Percentiles rank a stretch among this genome's conserved stretches.
These are phyloP conservation scores for Lepiota brunneoincarnata DNA, from an alignment of 768 basidiomycete species.

Conservation along the genomic window DNA sequence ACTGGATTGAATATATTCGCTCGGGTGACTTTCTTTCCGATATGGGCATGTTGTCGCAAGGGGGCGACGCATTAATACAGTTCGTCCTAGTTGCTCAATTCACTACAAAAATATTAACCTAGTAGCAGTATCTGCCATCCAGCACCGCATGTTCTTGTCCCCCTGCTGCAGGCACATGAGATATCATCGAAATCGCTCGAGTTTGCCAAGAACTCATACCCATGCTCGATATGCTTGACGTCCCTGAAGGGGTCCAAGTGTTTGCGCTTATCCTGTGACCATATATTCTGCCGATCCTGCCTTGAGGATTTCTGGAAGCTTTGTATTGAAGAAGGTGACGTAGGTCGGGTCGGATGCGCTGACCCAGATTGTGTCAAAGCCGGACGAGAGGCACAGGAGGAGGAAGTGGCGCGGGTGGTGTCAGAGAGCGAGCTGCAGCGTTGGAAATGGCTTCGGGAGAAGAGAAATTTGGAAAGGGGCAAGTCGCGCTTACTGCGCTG, in stretches of 20 bases:
- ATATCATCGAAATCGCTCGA: slow-evolving; percentile 38
- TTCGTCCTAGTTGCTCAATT: slow-evolving; percentile 1
- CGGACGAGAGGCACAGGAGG: slow-evolving; percentile 56
- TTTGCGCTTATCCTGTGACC: slow-evolving; percentile 64
- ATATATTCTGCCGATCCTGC: slow-evolving; percentile 84
- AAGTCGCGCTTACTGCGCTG: slow-evolving; percentile 11
- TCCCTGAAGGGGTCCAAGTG: slow-evolving; percentile 75
- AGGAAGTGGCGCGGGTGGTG: slow-evolving; percentile 71
- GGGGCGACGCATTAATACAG: slow-evolving; percentile 29
- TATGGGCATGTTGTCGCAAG: slow-evolving; percentile 33
- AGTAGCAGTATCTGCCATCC: slow-evolving; percentile 50
- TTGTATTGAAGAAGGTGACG: slow-evolving; percentile 77
- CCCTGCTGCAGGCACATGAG: slow-evolving; percentile 49
- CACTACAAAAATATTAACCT: not conserved
- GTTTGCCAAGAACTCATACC: slow-evolving; percentile 66
- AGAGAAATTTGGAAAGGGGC: slow-evolving; percentile 73
- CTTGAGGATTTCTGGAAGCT: slow-evolving; percentile 80
- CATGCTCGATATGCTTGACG: slow-evolving; percentile 75
- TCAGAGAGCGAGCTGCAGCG: slow-evolving; percentile 61
- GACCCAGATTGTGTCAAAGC: slow-evolving; percentile 76
- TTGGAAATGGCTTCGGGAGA: slow-evolving; percentile 78
- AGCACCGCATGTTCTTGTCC: slow-evolving; percentile 49
- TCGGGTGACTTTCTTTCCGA: slow-evolving; percentile 59
- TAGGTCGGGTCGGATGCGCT: slow-evolving; percentile 76
- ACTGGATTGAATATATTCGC: slow-evolving; percentile 71